A percentile compares a stretch with the other conserved stretches of the same genome.
Evolutionary conservation across 495 filamentous ascomycete genomes (phyloP).

Genomic region (Tetracladium setigerum): DNA sequence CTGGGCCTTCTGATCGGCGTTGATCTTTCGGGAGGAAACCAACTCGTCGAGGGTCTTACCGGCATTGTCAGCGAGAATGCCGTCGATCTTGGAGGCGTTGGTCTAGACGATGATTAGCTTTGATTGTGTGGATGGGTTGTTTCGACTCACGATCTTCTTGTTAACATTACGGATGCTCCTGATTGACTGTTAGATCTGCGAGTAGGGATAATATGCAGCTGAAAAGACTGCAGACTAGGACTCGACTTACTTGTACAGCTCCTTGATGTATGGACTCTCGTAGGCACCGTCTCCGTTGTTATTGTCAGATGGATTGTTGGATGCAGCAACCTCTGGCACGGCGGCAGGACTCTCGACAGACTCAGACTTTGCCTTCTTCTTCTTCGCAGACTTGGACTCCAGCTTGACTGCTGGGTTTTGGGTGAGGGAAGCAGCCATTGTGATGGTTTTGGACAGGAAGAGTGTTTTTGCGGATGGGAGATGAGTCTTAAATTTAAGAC

Average conservation of each 20-base stretch:
- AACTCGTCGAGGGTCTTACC: conserved; percentile 77
- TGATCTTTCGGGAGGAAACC: conserved; percentile 76
- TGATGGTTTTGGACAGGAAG: conserved; percentile 4
- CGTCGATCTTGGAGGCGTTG: conserved; percentile 69
- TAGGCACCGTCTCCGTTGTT: conserved; percentile 45
- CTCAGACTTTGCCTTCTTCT: conserved; percentile 60
- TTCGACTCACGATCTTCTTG: conserved; percentile 75
- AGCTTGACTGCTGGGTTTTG: conserved; percentile 41
- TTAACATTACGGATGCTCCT: conserved; percentile 78
- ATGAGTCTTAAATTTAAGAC: too few relatives aligned
- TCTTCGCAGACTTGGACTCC: conserved; percentile 62
- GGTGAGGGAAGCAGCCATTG: conserved; percentile 41
- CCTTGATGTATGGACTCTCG: conserved; percentile 72
- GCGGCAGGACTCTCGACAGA: conserved; percentile 36
- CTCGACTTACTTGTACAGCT: conserved; percentile 70
- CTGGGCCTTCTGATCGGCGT: conserved; percentile 84
- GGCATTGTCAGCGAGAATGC: conserved; percentile 68
- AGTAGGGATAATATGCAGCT: neutral
- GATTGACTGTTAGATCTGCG: conserved; percentile 18
- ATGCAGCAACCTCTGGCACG: conserved; percentile 32
- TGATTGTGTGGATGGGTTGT: neutral
- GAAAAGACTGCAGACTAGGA: neutral
- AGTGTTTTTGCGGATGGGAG: neutral
- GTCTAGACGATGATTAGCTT: conserved; percentile 39
- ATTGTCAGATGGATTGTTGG: conserved; percentile 23